Conservation (phyloP, 768 basidiomycete species). For the Neoboletus subvelutipes region DNA sequence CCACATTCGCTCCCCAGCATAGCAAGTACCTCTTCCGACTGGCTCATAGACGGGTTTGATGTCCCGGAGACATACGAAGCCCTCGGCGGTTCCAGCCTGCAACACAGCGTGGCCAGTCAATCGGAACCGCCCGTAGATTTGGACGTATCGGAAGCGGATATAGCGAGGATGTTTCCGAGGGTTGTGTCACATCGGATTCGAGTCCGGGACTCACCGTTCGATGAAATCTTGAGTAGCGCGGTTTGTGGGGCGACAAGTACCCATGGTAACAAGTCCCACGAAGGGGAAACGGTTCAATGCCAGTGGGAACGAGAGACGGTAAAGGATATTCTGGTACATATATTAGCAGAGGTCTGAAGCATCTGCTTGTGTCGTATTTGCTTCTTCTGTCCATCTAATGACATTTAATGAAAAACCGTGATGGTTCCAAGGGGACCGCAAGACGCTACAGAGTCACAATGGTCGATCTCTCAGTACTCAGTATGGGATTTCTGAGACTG, state of each 20-base stretch:
- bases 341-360: constrained; percentile 50
- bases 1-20: constrained; percentile 17
- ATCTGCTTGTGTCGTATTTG: neutral
- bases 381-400: neutral
- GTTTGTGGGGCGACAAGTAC: constrained; percentile 50
- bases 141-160: constrained; percentile 72
- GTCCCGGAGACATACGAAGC: constrained; percentile 11
- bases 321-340: constrained; percentile 63
- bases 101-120: constrained; percentile 5
- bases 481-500: neutral
- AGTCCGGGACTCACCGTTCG: constrained; percentile 65
- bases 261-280: constrained; percentile 17
- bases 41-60: constrained; percentile 19
- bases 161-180: constrained; percentile 70
- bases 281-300: constrained; percentile 25
- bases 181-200: constrained; percentile 75
- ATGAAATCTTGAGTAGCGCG: constrained; percentile 66
- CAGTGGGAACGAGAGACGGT: constrained; percentile 53
- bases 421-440: neutral
- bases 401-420: neutral
- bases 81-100: constrained; percentile 3
- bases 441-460: too few species aligned
- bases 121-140: constrained; percentile 34
- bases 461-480: neutral
- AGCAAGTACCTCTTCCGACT: constrained; percentile 23